These are phyloP conservation scores for Danielozyma ontarioensis DNA, from an alignment of 805 yeast genomes.

Conservation along the genomic window DNA sequence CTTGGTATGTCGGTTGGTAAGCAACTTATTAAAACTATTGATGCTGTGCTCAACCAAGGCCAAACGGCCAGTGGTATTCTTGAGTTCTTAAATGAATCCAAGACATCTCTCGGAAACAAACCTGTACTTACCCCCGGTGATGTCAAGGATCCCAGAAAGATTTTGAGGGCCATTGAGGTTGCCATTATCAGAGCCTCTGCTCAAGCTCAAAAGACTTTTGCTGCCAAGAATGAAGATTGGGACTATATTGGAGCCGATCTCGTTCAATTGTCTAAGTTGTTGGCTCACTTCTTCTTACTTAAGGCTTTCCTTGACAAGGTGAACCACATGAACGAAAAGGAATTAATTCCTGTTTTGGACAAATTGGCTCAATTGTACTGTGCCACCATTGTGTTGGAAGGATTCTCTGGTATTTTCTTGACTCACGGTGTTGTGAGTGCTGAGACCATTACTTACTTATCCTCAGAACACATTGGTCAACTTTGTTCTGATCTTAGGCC, in stretches of 20 bases:
- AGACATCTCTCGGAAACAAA: conserved; percentile 16
- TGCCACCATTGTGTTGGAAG: conserved; percentile 53
- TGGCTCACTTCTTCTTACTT: conserved; percentile 46
- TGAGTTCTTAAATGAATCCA: conserved; percentile 33
- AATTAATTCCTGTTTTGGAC: conserved; percentile 45
- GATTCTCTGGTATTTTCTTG: conserved; percentile 66
- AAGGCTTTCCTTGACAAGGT: conserved; percentile 33
- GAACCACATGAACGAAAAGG: conserved; percentile 27
- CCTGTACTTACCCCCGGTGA: conserved; percentile 25
- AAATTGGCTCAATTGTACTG: conserved; percentile 61
- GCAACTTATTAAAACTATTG: conserved; percentile 53
- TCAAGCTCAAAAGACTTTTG: conserved; percentile 24
- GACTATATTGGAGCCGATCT: conserved; percentile 45
- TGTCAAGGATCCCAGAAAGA: conserved; percentile 16
- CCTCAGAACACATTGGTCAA: conserved; percentile 33
- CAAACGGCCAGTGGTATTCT: conserved; percentile 44
- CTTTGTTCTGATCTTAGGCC: conserved; percentile 39
- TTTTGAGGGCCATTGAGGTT: conserved; percentile 23
- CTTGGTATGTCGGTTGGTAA: conserved; percentile 82
- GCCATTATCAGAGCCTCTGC: conserved; percentile 36
- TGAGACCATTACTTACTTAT: conserved; percentile 39
- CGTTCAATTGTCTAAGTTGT: conserved; percentile 44
- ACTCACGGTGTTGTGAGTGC: conserved; percentile 55
- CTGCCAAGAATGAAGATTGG: conserved; percentile 33
- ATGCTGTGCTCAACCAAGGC: conserved; percentile 33